Percentiles rank a stretch among this genome's conserved stretches.
These are phyloP conservation scores for Heliamphora pulchella DNA, from an alignment of 179 eudicot genomes.

Conservation along the genomic window DNA sequence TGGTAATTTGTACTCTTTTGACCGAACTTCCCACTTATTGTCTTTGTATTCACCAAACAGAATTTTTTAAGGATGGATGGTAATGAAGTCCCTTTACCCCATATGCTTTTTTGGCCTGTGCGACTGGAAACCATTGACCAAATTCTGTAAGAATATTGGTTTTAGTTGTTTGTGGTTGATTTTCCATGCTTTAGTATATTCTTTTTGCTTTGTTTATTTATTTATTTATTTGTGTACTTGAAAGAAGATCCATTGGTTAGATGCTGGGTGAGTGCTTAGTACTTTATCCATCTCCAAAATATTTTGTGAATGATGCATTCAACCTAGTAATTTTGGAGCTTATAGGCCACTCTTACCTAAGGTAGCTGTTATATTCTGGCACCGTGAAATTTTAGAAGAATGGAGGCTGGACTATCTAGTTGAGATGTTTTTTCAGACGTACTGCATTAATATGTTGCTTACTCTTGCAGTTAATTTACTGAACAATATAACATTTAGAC, in stretches of 20 bases:
- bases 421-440: not conserved
- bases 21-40: not conserved
- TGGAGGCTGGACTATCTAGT: not conserved
- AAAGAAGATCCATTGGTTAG: not conserved
- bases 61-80: conserved; percentile 23
- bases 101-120: conserved; percentile 51
- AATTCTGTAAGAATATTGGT: conserved; percentile 40
- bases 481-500: not conserved
- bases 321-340: not conserved
- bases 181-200: not conserved
- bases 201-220: not conserved
- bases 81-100: conserved; percentile 35
- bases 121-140: conserved; percentile 37
- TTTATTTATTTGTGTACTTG: not conserved
- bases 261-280: not conserved
- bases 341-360: not conserved
- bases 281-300: not conserved
- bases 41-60: conserved; percentile 28
- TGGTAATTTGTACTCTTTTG: not conserved
- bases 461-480: not conserved
- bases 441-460: not conserved
- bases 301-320: not conserved
- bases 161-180: not conserved
- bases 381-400: not conserved
- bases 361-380: not conserved